Percentiles rank a stretch among this genome's conserved stretches.
These are phyloP conservation scores for Sclerotinia minor DNA, from an alignment of 2,329 filamentous ascomycete genomes.

Conservation along the genomic window DNA sequence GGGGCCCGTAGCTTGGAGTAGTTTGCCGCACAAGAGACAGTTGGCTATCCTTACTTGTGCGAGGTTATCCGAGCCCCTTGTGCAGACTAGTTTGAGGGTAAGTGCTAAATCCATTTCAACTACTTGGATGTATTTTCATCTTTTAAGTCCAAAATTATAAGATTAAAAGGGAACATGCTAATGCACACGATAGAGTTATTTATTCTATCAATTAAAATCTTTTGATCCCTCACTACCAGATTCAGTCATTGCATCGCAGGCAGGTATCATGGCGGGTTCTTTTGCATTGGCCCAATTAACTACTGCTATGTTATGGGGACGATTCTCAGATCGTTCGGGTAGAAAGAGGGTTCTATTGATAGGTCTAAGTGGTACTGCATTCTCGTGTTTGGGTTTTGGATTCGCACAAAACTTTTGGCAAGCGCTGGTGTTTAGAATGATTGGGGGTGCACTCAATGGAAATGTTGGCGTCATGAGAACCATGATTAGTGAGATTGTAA, in stretches of 20 bases:
- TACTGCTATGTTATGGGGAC: slow-evolving; percentile 69
- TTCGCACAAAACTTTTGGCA: slow-evolving; percentile 63
- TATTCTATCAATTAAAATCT: slow-evolving; percentile 72
- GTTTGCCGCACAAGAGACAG: slow-evolving; percentile 77
- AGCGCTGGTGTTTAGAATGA: slow-evolving; percentile 57
- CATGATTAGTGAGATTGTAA: slow-evolving; percentile 71
- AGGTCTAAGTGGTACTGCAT: slow-evolving; percentile 61
- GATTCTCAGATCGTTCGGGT: slow-evolving; percentile 60
- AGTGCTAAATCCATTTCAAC: background rate
- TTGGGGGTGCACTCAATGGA: slow-evolving; percentile 68
- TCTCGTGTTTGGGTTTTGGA: slow-evolving; percentile 68
- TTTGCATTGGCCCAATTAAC: slow-evolving; percentile 69
- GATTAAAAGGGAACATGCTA: slow-evolving; percentile 15
- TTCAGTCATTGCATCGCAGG: slow-evolving; percentile 62
- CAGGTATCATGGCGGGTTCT: slow-evolving; percentile 65
- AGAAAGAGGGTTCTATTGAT: slow-evolving; percentile 60
- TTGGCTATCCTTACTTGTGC: slow-evolving; percentile 76
- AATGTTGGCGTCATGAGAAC: slow-evolving; percentile 75
- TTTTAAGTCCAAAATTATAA: background rate
- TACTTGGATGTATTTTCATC: background rate
- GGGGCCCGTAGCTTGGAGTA: slow-evolving; percentile 62
- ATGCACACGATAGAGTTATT: slow-evolving; percentile 61
- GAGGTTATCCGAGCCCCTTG: slow-evolving; percentile 78
- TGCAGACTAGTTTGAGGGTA: slow-evolving; percentile 63
- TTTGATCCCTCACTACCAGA: slow-evolving; percentile 47